phyloP scores from a whole-genome alignment of 345 rosid genomes.

The Hevea brasiliensis region DNA sequence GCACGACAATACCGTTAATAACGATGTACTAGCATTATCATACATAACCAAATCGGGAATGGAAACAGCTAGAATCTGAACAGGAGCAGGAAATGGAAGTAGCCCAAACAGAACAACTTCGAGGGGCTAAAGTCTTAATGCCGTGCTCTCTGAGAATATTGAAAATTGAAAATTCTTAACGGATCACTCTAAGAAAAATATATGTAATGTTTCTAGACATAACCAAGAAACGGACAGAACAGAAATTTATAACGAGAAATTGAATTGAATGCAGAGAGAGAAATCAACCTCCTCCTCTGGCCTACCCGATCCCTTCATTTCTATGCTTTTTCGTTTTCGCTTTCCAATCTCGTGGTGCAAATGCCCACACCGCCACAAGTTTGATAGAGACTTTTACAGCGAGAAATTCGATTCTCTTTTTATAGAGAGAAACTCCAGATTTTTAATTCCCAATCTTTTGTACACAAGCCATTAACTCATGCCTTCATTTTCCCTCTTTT shows the following conservation, averaged over 20 bases:
- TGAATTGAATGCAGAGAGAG: neutral
- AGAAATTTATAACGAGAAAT: neutral
- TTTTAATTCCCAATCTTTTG: neutral
- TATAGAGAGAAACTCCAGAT: neutral
- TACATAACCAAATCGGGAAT: neutral
- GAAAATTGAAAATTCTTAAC: neutral
- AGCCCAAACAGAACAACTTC: neutral
- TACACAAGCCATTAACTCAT: neutral
- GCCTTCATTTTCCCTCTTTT: neutral
- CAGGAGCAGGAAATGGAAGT: neutral
- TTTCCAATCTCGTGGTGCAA: conserved; percentile 3
- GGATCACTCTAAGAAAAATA: neutral
- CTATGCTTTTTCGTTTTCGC: conserved; percentile 12
- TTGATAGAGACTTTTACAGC: neutral
- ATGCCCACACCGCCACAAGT: neutral
- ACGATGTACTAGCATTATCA: too few species aligned
- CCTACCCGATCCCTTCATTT: conserved; percentile 29
- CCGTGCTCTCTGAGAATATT: too few species aligned
- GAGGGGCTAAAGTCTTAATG: too few species aligned
- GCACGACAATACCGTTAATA: too few species aligned
- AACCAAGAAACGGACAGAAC: conserved; percentile 5
- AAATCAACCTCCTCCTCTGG: conserved; percentile 13
- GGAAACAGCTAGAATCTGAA: neutral
- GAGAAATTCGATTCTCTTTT: neutral
- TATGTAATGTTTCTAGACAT: neutral